These are phyloP conservation scores for Phycomyces blakesleeanus DNA, from an alignment of 192 early-diverging fungal genomes.

Conservation along the genomic window DNA sequence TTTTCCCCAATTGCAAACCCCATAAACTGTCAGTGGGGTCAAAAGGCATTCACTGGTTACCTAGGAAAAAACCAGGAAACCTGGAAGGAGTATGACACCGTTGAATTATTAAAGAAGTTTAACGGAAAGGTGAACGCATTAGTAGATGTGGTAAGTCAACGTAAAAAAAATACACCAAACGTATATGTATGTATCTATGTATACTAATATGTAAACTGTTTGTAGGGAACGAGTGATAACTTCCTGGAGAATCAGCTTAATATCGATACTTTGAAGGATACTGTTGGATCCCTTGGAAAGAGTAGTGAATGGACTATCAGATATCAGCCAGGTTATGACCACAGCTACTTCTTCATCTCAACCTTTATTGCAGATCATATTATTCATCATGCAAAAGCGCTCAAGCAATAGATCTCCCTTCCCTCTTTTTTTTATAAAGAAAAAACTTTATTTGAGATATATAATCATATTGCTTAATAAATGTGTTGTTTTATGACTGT, in stretches of 20 bases:
- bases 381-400: constrained; percentile 62
- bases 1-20: constrained; percentile 85
- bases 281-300: constrained; percentile 38
- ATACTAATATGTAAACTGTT: constrained; percentile 23
- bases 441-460: too few relatives aligned
- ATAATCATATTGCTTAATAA: too few relatives aligned
- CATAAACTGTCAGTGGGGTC: constrained; percentile 69
- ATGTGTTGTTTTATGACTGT: too few relatives aligned
- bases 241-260: constrained; percentile 71
- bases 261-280: constrained; percentile 53
- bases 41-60: constrained; percentile 75
- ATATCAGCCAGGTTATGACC: constrained; percentile 81
- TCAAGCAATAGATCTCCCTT: constrained; percentile 26
- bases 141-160: constrained; percentile 34
- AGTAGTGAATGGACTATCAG: constrained; percentile 53
- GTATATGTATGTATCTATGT: neutral
- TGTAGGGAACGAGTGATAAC: constrained; percentile 69
- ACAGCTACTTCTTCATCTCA: constrained; percentile 82
- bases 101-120: constrained; percentile 59
- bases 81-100: constrained; percentile 75
- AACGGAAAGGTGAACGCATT: constrained; percentile 39
- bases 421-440: too few relatives aligned
- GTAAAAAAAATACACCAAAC: too few relatives aligned
- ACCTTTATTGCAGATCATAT: constrained; percentile 79
- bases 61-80: constrained; percentile 54